Evolutionary conservation across 2,329 filamentous ascomycete genomes (phyloP).

Genomic region (Claviceps sorghi): DNA sequence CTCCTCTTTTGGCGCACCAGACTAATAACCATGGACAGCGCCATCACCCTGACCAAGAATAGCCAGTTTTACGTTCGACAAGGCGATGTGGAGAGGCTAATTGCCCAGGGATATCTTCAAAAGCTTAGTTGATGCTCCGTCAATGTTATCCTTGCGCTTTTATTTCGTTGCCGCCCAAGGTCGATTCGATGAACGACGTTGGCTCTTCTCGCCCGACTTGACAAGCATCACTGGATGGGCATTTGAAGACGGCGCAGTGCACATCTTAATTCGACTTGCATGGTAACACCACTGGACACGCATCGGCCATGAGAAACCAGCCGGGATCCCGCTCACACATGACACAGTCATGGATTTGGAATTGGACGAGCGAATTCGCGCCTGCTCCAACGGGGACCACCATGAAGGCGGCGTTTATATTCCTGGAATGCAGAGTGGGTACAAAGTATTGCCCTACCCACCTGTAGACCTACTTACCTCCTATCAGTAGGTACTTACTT

Average conservation of each 20-base stretch:
- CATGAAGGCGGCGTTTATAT: not conserved
- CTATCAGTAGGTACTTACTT: not conserved
- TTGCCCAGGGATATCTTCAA: conserved; percentile 88
- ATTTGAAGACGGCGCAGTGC: not conserved
- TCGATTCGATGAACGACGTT: not conserved
- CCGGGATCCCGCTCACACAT: not conserved
- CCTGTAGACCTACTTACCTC: too few species aligned
- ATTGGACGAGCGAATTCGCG: not conserved
- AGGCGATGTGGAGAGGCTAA: conserved; percentile 86
- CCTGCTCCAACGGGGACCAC: not conserved
- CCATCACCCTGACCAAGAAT: conserved; percentile 93
- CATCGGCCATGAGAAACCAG: not conserved
- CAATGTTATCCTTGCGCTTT: not conserved
- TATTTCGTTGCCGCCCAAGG: not conserved
- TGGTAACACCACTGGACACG: not conserved
- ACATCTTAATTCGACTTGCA: not conserved
- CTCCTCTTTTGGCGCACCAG: not conserved
- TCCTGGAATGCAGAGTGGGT: not conserved
- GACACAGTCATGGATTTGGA: not conserved
- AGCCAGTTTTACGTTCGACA: conserved; percentile 96
- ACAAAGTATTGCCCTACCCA: not conserved
- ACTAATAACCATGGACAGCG: conserved; percentile 34
- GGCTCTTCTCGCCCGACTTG: not conserved
- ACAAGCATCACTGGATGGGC: not conserved
- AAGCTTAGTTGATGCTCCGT: conserved; percentile 53